phyloP scores from a whole-genome alignment of 148 eudicot genomes.

The Selenicereus undatus region DNA sequence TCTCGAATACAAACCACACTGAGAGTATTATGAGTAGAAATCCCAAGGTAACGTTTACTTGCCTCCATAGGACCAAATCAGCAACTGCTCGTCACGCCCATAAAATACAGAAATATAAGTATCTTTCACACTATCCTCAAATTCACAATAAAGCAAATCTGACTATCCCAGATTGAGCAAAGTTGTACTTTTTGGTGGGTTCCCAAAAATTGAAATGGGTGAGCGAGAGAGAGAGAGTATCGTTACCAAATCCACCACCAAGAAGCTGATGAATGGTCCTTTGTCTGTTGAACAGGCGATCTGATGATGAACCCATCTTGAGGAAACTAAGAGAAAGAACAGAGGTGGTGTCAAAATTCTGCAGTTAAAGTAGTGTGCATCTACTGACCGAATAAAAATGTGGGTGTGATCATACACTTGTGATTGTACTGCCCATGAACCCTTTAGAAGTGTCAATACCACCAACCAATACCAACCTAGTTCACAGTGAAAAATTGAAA shows the following conservation, averaged over 20 bases:
- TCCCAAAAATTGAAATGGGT: neutral
- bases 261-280: slow-evolving; percentile 68
- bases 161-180: neutral
- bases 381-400: neutral
- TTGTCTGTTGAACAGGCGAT: slow-evolving; percentile 57
- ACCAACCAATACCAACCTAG: neutral
- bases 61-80: slow-evolving; percentile 87
- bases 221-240: neutral
- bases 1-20: slow-evolving; percentile 78
- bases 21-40: slow-evolving; percentile 39
- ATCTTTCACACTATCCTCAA: neutral
- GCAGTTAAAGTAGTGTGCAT: neutral
- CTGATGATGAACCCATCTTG: slow-evolving; percentile 56
- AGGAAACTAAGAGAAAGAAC: neutral
- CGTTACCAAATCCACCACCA: slow-evolving; percentile 68
- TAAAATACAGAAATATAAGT: neutral
- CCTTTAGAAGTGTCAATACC: neutral
- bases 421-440: neutral
- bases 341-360: neutral
- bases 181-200: neutral
- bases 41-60: slow-evolving; percentile 39
- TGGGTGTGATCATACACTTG: neutral
- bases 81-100: slow-evolving; percentile 50
- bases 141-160: neutral
- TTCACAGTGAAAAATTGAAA: neutral